Percentiles rank a stretch among this genome's conserved stretches.
Conservation (phyloP, 768 basidiomycete species). For the Galerina sulciceps region DNA sequence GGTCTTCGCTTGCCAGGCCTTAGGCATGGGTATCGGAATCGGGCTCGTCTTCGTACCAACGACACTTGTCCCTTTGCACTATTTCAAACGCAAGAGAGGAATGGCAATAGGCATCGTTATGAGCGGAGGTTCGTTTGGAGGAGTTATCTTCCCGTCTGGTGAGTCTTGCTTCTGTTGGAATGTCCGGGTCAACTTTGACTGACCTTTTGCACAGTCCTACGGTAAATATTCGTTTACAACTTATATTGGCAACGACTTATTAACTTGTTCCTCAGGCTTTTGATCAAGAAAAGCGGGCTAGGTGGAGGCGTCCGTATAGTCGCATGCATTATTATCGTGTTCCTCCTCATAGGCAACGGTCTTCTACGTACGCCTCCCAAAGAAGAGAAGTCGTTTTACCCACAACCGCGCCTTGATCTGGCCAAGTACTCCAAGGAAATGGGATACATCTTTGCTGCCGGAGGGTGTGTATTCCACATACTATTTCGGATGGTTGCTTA, state of each 20-base stretch:
- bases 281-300: constrained; percentile 30
- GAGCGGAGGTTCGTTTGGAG: constrained; percentile 49
- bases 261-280: constrained; percentile 11
- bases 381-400: constrained; percentile 22
- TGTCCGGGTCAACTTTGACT: neutral
- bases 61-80: constrained; percentile 45
- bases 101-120: constrained; percentile 42
- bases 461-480: constrained; percentile 26
- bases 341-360: constrained; percentile 28
- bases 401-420: constrained; percentile 28
- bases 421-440: constrained; percentile 35
- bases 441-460: constrained; percentile 30
- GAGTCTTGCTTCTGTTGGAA: neutral
- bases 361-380: constrained; percentile 29
- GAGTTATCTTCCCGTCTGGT: constrained; percentile 38
- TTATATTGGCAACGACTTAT: neutral
- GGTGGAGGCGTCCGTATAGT: constrained; percentile 32
- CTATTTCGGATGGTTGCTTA: constrained; percentile 10
- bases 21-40: constrained; percentile 58
- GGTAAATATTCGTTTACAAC: constrained; percentile 17
- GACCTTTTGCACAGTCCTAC: constrained; percentile 19
- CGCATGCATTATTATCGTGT: constrained; percentile 29
- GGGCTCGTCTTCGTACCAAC: constrained; percentile 57
- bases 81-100: constrained; percentile 44
- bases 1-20: constrained; percentile 52